Evolutionary conservation across 306 rosid genomes (phyloP), one percentile per base, ranked within the genome.

Genomic region (Castanea mollissima): DNA sequence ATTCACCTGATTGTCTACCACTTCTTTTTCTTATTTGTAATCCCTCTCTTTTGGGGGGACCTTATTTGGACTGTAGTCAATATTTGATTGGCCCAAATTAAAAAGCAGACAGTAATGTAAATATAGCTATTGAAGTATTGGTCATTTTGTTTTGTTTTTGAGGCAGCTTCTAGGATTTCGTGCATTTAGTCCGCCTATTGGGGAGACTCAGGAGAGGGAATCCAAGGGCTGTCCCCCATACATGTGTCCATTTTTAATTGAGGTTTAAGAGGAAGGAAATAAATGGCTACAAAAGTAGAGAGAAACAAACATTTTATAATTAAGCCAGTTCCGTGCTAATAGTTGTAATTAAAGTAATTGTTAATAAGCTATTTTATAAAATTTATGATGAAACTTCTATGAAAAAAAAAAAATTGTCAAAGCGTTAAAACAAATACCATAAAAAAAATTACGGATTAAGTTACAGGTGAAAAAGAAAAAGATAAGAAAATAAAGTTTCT

Each of bases 111-210:
- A 73, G 62, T 19, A 77, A 71, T 76, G 69, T 60, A 46, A 77
- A 68, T 73, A 71, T 55, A 46, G 85, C 74, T 78, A 63, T 10
- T 49, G 16, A 16, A 11, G 15, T 3, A 74, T 74, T 74, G 62
- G 38, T 20, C 57, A 70, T 82, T 79, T 55, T 56, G 60, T 64
- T 89, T 74, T 67, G 46, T 41, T 41, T 41, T 41, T 57, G 59
- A 38, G 75, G 34, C 80, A 69, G 75, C 55, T 79, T 89, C 86
- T 81, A 38, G 92, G 86, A 83, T 41, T 77, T 56, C 79, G 93
- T 16, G 86, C 86, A 70, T 72, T 16, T 14, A n/a, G 79, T 77
- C 82, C 34, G 29, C 13, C 74, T 5, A 57, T 59, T 57, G 20
- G 5, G 64, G 25, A 34, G 46, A 57, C 55, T 52, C 18, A 4